Conservation (phyloP, 225 moss, liverwort and hornwort species). For the Thuidium tamariscinum region DNA sequence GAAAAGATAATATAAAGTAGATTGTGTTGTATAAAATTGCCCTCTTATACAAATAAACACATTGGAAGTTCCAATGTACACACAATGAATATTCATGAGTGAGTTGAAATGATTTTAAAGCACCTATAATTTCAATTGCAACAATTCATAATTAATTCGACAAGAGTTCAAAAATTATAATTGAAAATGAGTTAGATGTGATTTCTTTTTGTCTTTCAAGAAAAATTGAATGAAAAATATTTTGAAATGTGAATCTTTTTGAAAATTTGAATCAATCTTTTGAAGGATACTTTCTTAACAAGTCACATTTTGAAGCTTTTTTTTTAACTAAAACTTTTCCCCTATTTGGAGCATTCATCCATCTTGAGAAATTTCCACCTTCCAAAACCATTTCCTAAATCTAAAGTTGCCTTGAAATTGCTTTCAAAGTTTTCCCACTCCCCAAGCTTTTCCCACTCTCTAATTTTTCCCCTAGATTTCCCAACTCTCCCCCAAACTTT, state of each 20-base stretch:
- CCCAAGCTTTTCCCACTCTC: background rate
- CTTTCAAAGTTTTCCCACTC: background rate
- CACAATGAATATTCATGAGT: background rate
- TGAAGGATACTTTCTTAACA: accelerated
- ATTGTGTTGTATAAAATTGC: accelerated
- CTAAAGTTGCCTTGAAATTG: background rate
- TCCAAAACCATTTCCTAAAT: accelerated
- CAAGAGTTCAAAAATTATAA: accelerated
- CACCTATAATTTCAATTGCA: accelerated
- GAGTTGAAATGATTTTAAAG: background rate
- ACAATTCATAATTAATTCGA: background rate
- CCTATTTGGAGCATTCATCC: accelerated
- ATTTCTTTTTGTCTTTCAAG: accelerated
- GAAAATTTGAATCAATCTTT: accelerated
- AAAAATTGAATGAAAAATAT: background rate
- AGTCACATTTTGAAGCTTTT: accelerated
- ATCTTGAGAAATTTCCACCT: background rate
- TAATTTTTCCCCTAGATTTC: background rate
- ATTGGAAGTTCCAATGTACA: background rate
- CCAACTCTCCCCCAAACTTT: too few relatives aligned
- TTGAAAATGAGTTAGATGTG: accelerated
- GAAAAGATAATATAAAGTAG: background rate
- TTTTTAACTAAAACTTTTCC: accelerated
- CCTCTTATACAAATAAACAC: accelerated
- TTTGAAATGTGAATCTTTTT: background rate